These are phyloP conservation scores for Calonectria honghensis DNA, from an alignment of 2,329 filamentous ascomycete genomes.

Conservation along the genomic window DNA sequence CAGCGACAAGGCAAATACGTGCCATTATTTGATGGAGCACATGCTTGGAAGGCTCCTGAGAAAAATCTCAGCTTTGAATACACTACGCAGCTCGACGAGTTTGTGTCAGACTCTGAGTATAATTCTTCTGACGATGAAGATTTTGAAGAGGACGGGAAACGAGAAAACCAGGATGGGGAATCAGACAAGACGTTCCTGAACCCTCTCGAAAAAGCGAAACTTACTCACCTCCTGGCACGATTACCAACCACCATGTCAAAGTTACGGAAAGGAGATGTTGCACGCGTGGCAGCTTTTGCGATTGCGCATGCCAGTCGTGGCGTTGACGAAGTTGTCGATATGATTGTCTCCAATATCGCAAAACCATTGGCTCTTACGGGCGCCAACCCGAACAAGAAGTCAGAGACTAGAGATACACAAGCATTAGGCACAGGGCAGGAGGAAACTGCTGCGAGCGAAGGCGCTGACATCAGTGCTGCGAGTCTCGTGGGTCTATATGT, in stretches of 20 bases:
- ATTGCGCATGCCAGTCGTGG: conserved; percentile 90
- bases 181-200: conserved; percentile 81
- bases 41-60: conserved; percentile 86
- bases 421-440: conserved; percentile 54
- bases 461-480: conserved; percentile 79
- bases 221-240: conserved; percentile 88
- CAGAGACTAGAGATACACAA: conserved; percentile 60
- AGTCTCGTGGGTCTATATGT: conserved; percentile 89
- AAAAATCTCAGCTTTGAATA: conserved; percentile 87
- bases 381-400: conserved; percentile 77
- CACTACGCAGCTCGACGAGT: conserved; percentile 83
- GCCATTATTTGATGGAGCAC: conserved; percentile 83
- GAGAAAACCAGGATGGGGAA: conserved; percentile 67
- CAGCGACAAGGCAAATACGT: conserved; percentile 72
- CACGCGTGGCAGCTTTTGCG: conserved; percentile 89
- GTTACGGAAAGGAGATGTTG: conserved; percentile 89
- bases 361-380: conserved; percentile 83
- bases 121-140: conserved; percentile 91
- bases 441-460: conserved; percentile 63
- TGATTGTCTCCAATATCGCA: conserved; percentile 88
- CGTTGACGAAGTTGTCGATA: conserved; percentile 92
- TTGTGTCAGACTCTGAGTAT: conserved; percentile 89
- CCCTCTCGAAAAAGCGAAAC: conserved; percentile 87
- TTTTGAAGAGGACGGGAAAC: conserved; percentile 74
- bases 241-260: conserved; percentile 85